phyloP scores from a whole-genome alignment of 768 basidiomycete genomes.

The Podaxis pistillaris region DNA sequence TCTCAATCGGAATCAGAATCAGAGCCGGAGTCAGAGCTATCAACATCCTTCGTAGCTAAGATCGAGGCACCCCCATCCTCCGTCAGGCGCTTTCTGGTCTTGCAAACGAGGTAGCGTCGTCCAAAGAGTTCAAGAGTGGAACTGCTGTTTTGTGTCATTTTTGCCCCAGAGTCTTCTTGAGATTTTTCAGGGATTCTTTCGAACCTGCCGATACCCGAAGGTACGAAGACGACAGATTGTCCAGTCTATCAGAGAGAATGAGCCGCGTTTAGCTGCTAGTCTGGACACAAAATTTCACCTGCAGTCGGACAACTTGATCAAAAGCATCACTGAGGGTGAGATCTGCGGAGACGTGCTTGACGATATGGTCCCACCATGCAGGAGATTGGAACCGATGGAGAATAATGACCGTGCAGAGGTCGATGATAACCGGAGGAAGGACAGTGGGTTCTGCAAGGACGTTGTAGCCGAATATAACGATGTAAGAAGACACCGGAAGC shows the following conservation, averaged over 20 bases:
- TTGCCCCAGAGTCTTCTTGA: background rate
- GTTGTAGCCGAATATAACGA: background rate
- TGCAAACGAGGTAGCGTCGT: slow-evolving; percentile 56
- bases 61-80: slow-evolving; percentile 64
- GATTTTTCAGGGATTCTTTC: no score
- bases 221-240: slow-evolving; percentile 66
- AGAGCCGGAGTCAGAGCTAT: background rate
- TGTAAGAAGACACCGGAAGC: slow-evolving; percentile 7
- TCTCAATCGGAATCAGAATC: background rate
- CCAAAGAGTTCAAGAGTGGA: slow-evolving; percentile 41
- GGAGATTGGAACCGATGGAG: slow-evolving; percentile 76
- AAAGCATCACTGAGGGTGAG: slow-evolving; percentile 59
- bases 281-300: slow-evolving; percentile 37
- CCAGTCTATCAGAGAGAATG: slow-evolving; percentile 51
- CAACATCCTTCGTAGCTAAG: slow-evolving; percentile 34
- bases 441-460: slow-evolving; percentile 61
- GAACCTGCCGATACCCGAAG: slow-evolving; percentile 54
- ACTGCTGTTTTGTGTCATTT: background rate
- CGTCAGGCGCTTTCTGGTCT: slow-evolving; percentile 61
- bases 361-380: slow-evolving; percentile 71
- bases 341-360: slow-evolving; percentile 65
- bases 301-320: slow-evolving; percentile 60
- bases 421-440: slow-evolving; percentile 64
- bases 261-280: background rate
- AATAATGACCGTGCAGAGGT: slow-evolving; percentile 62